A percentile compares a stretch with the other conserved stretches of the same genome.
Conservation (phyloP, 1,284 basidiomycete species). For the Boletellus deceptivus region DNA sequence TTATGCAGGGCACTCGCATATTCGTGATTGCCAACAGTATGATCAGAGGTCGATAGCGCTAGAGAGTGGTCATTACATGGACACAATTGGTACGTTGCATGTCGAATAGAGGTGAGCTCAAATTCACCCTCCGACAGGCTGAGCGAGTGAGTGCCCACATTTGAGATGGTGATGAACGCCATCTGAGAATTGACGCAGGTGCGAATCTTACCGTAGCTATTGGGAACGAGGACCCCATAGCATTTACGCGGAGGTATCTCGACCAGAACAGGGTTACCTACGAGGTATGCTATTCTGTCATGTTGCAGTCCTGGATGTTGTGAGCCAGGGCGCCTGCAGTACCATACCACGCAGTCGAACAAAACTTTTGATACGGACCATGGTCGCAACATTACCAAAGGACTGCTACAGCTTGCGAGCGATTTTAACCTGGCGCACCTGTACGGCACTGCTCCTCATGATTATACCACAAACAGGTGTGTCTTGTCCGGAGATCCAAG, state of each 20-base stretch:
- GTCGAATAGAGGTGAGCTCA: neutral
- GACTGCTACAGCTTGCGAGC: slow-evolving; percentile 50
- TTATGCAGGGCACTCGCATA: slow-evolving; percentile 64
- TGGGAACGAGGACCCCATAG: slow-evolving; percentile 47
- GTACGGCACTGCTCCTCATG: slow-evolving; percentile 71
- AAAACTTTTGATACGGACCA: slow-evolving; percentile 53
- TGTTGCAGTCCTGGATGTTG: neutral
- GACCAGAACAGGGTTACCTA: slow-evolving; percentile 62
- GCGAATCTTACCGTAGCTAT: slow-evolving; percentile 45
- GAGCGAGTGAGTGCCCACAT: slow-evolving; percentile 30
- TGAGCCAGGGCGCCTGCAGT: slow-evolving; percentile 39
- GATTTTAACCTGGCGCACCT: slow-evolving; percentile 52
- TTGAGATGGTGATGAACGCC: neutral
- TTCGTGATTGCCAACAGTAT: slow-evolving; percentile 68
- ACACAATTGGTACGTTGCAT: slow-evolving; percentile 64
- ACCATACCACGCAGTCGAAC: slow-evolving; percentile 47
- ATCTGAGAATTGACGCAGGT: slow-evolving; percentile 34
- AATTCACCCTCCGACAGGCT: slow-evolving; percentile 18
- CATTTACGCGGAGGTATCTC: slow-evolving; percentile 47
- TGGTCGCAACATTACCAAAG: slow-evolving; percentile 55
- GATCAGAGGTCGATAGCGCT: slow-evolving; percentile 70
- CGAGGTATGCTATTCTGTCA: slow-evolving; percentile 40
- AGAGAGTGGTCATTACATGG: slow-evolving; percentile 85
- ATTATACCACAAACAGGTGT: slow-evolving; percentile 63
- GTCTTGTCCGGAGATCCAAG: slow-evolving; percentile 13